Base-by-base conservation (phyloP, 139 green algal species). In the Auxenochlorella protothecoides region DNA sequence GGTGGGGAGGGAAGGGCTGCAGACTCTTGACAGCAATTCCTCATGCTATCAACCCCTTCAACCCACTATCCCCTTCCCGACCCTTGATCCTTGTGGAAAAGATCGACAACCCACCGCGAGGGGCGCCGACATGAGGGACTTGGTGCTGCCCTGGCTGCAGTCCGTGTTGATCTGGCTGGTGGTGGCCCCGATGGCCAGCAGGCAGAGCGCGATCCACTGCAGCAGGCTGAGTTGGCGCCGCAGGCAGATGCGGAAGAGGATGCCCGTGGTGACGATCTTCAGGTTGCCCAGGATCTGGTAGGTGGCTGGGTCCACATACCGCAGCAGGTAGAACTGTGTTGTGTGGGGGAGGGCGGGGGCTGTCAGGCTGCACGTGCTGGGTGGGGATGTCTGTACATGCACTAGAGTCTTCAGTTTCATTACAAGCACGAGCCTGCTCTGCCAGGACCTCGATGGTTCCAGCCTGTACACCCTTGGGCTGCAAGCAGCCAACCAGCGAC, bases 271-370 rank as follows among this genome's bases (percentile, higher is more conserved):
- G 16, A 90, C 71, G 14, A 90, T 90, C 68, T 90, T 90, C n/a
- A 90, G 75, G 74, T 90, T 90, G 70, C 85, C 79, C 54, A 90
- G 73, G 65, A 90, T 89, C 75, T 90, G 85, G 69, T 85, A 90
- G 10, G 84, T 89, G 27, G 82, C 72, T 0, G 85, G 72, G 74
- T 90, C 80, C 59, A 90, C 73, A 16, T 83, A 85, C 27, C 72
- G 67, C 55, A 90, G 68, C 12, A 80, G 82, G 63, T 77, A 66
- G 53, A 90, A 90, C 75, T 84, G 79, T 62, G 64, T 51, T 10
- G 55, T 16, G 51, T 3, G 12, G 63, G 27, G 6, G 16, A 13
- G 8, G 6, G 3, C 27, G 27, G 27, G 27, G 27, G 27, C 27
- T 44, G 27, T 44, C 27, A 44, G 27, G 27, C 27, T 44, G 27